Conservation (phyloP, 2,329 filamentous ascomycete species). For the Malbranchea zuffiana region DNA sequence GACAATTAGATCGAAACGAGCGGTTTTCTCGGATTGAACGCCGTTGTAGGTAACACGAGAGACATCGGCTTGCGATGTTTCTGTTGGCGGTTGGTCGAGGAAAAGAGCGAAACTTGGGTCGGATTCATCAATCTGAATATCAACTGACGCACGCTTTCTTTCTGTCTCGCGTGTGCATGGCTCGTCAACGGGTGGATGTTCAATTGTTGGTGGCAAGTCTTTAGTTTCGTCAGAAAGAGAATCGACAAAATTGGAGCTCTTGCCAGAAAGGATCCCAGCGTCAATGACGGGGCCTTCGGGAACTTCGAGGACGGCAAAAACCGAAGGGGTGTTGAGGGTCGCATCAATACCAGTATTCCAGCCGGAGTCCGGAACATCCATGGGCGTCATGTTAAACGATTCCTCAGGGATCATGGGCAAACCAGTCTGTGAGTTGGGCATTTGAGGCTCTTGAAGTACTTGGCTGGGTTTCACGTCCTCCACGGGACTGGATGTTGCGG, state of each 20-base stretch:
- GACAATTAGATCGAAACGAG: conserved; percentile 55
- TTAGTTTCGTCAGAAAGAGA: conserved; percentile 39
- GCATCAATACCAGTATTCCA: conserved; percentile 39
- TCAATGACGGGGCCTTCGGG: conserved; percentile 55
- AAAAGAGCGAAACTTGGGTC: conserved; percentile 39
- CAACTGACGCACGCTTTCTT: conserved; percentile 17
- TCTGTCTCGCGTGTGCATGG: conserved; percentile 10
- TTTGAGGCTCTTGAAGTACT: conserved; percentile 42
- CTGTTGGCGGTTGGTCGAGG: conserved; percentile 41
- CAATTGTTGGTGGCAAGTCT: conserved; percentile 40
- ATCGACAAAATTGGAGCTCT: conserved; percentile 48
- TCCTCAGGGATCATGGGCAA: conserved; percentile 79
- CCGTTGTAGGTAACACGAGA: conserved; percentile 36
- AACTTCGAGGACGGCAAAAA: conserved; percentile 61
- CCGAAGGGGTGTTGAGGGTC: conserved; percentile 34
- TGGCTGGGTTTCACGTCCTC: conserved; percentile 58
- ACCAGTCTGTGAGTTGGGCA: conserved; percentile 54
- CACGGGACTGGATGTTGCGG: conserved; percentile 42
- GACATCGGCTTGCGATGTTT: conserved; percentile 29
- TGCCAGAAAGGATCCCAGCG: conserved; percentile 56
- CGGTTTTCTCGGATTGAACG: conserved; percentile 54
- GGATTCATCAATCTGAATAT: conserved; percentile 46
- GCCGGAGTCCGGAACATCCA: conserved; percentile 44
- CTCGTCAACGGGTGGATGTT: conserved; percentile 25
- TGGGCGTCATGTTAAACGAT: conserved; percentile 60